Base-by-base conservation (phyloP, 805 yeast species). In the Starmerella cellae region DNA sequence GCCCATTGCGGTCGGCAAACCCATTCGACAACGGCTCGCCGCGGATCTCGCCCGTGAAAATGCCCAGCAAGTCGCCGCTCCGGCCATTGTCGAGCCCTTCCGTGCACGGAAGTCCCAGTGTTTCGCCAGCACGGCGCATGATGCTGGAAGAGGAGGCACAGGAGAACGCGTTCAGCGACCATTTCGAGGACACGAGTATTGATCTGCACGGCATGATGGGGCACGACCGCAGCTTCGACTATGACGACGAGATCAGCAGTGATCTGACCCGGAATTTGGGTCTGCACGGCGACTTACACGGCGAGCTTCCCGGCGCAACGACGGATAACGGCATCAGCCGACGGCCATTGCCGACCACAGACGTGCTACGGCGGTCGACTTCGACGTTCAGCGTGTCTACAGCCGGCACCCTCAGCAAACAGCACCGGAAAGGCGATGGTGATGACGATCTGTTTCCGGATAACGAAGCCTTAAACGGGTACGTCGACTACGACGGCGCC, bases 41-140 rank as follows among this genome's bases (percentile, higher is more conserved):
- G 17, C 47, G 42, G 13, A 36, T 49, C 13, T 45, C 50, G n/a
- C 54, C 54, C 3, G 53, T 48, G 28, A 37, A 47, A 11, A 42
- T 50, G 10, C 51, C 54, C 6, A 19, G 28, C 8, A 42, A 40
- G 10, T 37, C 44, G 16, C 20, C 37, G 36, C 21, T 16, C n/a
- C 29, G 39, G 18, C 19, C 38, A 14, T 35, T 30, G 26, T 21
- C 46, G 23, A 22, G 31, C 27, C 38, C 19, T 9, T 38, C 42
- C 22, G 48, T 44, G 10, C 51, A 46, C 21, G 53, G 47, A 14
- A 50, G 55, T 38, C 51, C 53, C 16, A 22, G 37, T 8, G 48
- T 49, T 8, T 44, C 51, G 10, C 56, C 55, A 0, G 54, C 39
- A 4, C 50, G 55, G 19, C 47, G 52, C 21, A 35, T 43, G 28